phyloP scores from a whole-genome alignment of 192 early-diverging fungal species.

The Podila horticola region DNA sequence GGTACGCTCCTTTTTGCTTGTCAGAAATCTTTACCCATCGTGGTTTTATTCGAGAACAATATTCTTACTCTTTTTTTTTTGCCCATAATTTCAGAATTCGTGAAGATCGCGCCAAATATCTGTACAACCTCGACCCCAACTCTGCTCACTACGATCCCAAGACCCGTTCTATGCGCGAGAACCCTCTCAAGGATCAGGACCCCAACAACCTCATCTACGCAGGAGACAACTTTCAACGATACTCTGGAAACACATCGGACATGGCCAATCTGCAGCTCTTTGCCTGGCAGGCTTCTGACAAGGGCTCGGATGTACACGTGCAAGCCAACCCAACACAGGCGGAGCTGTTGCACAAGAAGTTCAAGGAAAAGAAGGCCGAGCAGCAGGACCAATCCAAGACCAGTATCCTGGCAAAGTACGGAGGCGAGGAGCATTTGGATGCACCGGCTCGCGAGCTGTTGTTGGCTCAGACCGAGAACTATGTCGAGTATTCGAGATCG shows the following conservation, averaged over 20 bases:
- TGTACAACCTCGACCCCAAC: constrained; percentile 93
- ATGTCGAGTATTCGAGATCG: constrained; percentile 96
- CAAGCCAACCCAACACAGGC: constrained; percentile 97
- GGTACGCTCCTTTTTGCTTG: constrained; percentile 53
- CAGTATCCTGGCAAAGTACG: constrained; percentile 88
- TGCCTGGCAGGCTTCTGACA: constrained; percentile 91
- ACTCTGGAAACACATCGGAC: constrained; percentile 85
- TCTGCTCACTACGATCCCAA: constrained; percentile 99
- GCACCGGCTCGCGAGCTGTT: constrained; percentile 90
- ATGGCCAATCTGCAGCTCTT: constrained; percentile 89
- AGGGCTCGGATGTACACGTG: constrained; percentile 86
- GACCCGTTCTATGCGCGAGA: constrained; percentile 98
- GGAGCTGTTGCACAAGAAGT: constrained; percentile 90
- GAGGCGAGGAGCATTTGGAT: constrained; percentile 94
- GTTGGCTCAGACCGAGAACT: constrained; percentile 91
- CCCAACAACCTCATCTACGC: constrained; percentile 67
- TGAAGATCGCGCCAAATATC: constrained; percentile 99
- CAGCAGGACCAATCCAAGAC: constrained; percentile 78
- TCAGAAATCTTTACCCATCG: not conserved
- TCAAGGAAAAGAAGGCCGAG: constrained; percentile 82
- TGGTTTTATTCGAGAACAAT: not conserved
- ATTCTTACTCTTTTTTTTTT: not conserved
- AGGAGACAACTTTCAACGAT: constrained; percentile 95
- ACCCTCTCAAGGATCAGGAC: constrained; percentile 82
- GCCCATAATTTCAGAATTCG: constrained; percentile 73